Percentiles rank a stretch among this genome's conserved stretches.
phyloP scores from a whole-genome alignment of 257 asterid species.

The Solanum arcanum region DNA sequence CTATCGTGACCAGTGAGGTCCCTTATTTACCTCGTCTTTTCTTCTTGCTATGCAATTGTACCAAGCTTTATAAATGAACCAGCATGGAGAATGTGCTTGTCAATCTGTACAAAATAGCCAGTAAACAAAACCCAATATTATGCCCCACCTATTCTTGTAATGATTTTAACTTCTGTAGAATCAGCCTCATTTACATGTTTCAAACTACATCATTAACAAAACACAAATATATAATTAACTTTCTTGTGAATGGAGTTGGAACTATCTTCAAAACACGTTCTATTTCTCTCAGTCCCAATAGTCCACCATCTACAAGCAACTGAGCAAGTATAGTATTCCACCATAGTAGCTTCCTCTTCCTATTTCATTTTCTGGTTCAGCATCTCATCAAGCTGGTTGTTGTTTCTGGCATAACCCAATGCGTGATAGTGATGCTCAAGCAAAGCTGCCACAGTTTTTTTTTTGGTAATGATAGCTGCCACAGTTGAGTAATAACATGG shows the following conservation, averaged over 20 bases:
- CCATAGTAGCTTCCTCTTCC: not conserved
- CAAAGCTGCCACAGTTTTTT: not conserved
- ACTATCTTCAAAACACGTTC: not conserved
- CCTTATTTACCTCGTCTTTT: slow-evolving; percentile 64
- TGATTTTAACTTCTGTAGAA: not conserved
- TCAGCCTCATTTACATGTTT: not conserved
- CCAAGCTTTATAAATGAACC: not conserved
- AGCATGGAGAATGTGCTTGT: not conserved
- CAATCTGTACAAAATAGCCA: not conserved
- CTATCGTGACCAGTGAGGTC: slow-evolving; percentile 99
- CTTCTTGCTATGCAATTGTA: not conserved
- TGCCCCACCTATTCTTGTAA: not conserved
- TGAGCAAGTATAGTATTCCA: not conserved
- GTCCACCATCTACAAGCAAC: not conserved
- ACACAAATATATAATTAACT: not conserved
- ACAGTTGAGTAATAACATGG: not conserved
- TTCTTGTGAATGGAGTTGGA: not conserved
- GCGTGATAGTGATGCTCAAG: not conserved
- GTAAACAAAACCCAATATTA: not conserved
- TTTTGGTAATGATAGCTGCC: too few species aligned
- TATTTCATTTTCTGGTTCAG: not conserved
- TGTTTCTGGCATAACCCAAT: not conserved
- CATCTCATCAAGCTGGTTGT: not conserved
- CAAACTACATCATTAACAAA: not conserved
- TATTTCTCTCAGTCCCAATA: not conserved